phyloP scores from a whole-genome alignment of 805 yeast species.

The Komagataella pastoris region DNA sequence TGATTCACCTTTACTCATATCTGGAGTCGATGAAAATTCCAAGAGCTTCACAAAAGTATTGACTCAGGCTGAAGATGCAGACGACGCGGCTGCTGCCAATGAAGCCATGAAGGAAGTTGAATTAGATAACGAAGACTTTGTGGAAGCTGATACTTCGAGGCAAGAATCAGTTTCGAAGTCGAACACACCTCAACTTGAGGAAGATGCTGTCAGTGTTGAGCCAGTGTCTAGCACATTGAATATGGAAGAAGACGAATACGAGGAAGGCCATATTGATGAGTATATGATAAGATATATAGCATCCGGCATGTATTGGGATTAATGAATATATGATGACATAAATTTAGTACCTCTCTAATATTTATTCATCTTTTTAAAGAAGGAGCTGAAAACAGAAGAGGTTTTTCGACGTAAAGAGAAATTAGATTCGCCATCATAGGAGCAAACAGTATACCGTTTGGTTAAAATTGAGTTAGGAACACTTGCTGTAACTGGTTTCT shows the following conservation, averaged over 20 bases:
- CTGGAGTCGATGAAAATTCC: slow-evolving; percentile 32
- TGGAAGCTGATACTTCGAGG: slow-evolving; percentile 22
- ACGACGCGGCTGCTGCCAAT: slow-evolving; percentile 79
- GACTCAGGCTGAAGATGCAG: slow-evolving; percentile 93
- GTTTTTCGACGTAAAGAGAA: neutral
- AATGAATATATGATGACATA: slow-evolving; percentile 1
- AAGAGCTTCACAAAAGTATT: slow-evolving; percentile 27
- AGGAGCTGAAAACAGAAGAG: neutral
- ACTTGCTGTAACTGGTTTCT: neutral
- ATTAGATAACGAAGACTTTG: slow-evolving; percentile 77
- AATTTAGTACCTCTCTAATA: neutral
- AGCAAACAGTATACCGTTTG: neutral
- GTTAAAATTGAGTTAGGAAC: neutral
- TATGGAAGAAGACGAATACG: slow-evolving; percentile 39
- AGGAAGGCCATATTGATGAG: slow-evolving; percentile 80
- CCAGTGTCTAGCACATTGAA: slow-evolving; percentile 7
- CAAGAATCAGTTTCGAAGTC: neutral
- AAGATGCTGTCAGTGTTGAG: slow-evolving; percentile 1
- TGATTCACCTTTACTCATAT: slow-evolving; percentile 14
- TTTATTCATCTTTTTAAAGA: neutral
- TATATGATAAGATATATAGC: slow-evolving; percentile 90
- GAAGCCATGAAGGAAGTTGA: slow-evolving; percentile 79
- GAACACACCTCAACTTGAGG: neutral
- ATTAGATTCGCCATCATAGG: neutral
- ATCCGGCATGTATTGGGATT: slow-evolving; percentile 54